Percentiles rank a stretch among this genome's conserved stretches.
phyloP scores from a whole-genome alignment of 768 basidiomycete species.

The Chalciporus piperatus region DNA sequence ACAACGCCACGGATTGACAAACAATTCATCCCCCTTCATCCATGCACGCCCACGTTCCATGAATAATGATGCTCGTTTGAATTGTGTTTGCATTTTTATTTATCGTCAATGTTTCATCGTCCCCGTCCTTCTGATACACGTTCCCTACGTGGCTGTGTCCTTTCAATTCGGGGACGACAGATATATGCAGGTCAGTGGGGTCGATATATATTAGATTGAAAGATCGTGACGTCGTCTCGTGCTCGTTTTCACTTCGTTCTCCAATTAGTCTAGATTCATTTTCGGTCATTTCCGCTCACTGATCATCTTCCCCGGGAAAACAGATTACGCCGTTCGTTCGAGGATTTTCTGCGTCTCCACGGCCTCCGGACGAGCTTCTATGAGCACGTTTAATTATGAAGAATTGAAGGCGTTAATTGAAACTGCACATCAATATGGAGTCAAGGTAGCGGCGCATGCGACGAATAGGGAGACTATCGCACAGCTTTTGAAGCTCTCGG shows the following conservation, averaged over 20 bases:
- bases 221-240: not conserved
- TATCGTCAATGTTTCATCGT: not conserved
- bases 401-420: slow-evolving; percentile 50
- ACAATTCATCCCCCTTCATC: no score
- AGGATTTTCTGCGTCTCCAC: slow-evolving; percentile 42
- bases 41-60: no score
- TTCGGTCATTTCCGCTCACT: slow-evolving; percentile 10
- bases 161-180: slow-evolving; percentile 25
- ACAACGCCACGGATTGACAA: no score
- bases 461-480: slow-evolving; percentile 34
- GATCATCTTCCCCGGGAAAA: no score
- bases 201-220: not conserved
- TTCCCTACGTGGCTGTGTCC: not conserved
- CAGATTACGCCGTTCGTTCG: slow-evolving; percentile 55
- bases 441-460: slow-evolving; percentile 60
- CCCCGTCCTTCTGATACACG: slow-evolving; percentile 12
- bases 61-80: not conserved
- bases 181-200: slow-evolving; percentile 50
- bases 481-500: slow-evolving; percentile 24
- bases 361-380: slow-evolving; percentile 30
- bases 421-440: slow-evolving; percentile 49
- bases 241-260: slow-evolving; percentile 6
- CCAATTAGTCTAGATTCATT: slow-evolving; percentile 1
- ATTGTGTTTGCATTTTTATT: not conserved
- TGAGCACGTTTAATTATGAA: slow-evolving; percentile 42